Conservation (phyloP, 345 rosid species). For the Syzygium aqueum region DNA sequence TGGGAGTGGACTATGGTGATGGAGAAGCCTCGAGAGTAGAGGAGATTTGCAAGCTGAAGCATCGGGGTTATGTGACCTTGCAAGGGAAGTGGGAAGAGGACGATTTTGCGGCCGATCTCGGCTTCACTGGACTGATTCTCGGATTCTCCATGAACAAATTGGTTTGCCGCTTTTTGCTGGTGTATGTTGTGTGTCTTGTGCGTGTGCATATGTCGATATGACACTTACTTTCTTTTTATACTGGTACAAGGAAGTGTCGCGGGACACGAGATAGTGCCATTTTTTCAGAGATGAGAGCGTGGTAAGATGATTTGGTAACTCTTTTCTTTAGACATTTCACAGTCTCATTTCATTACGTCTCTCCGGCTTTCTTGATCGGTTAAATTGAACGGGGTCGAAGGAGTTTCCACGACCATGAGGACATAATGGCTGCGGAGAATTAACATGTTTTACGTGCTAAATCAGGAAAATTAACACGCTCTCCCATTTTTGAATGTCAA, state of each 20-base stretch:
- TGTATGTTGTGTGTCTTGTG: background rate
- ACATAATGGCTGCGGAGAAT: background rate
- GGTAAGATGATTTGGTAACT: background rate
- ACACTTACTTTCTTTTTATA: background rate
- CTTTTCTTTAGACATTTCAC: background rate
- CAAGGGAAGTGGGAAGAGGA: slow-evolving; percentile 46
- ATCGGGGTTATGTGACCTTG: slow-evolving; percentile 57
- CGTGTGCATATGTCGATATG: background rate
- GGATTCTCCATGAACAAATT: background rate
- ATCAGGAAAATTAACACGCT: background rate
- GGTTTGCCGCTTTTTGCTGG: background rate
- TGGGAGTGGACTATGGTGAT: slow-evolving; percentile 36
- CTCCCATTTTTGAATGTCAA: background rate
- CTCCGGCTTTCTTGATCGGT: background rate
- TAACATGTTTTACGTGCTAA: background rate
- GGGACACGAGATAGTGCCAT: background rate
- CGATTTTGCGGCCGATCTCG: slow-evolving; percentile 10
- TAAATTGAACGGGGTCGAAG: background rate
- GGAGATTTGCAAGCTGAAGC: slow-evolving; percentile 47
- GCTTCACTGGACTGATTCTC: background rate
- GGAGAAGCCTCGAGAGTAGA: slow-evolving; percentile 46
- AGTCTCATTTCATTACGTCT: background rate
- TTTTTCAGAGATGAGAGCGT: background rate
- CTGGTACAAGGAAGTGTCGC: background rate
- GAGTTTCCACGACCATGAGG: background rate